phyloP scores from a whole-genome alignment of 345 rosid species.

The Brassica juncea region DNA sequence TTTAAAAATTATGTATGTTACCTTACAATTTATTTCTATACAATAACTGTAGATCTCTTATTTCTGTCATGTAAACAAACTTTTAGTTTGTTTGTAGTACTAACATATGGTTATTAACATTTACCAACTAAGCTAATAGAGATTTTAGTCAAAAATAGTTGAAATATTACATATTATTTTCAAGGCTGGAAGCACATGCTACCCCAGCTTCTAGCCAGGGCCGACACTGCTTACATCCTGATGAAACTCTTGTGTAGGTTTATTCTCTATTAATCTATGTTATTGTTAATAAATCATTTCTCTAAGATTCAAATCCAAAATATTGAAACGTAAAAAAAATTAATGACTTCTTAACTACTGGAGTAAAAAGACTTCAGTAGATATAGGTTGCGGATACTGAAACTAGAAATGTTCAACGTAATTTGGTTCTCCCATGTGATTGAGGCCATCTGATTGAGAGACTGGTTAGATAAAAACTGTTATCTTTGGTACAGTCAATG shows the following conservation, averaged over 20 bases:
- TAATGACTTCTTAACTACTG: background rate
- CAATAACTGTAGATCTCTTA: background rate
- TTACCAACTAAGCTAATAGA: no score
- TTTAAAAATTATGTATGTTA: background rate
- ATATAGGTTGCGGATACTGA: background rate
- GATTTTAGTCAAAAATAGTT: no score
- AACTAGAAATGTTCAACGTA: background rate
- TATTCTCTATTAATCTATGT: no score
- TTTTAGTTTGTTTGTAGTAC: background rate
- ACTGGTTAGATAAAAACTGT: slow-evolving; percentile 87
- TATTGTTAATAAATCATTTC: background rate
- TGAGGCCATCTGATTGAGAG: slow-evolving; percentile 54
- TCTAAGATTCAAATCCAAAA: background rate
- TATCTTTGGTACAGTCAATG: slow-evolving; percentile 83
- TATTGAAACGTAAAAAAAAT: no score
- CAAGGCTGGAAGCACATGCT: no score
- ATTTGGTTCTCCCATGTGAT: background rate
- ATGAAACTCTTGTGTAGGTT: no score
- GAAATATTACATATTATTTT: no score
- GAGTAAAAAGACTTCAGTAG: no score
- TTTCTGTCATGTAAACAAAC: background rate
- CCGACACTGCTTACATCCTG: no score
- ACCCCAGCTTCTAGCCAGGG: no score
- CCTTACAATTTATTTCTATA: background rate
- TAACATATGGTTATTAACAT: background rate